Percentiles rank a stretch among this genome's conserved stretches.
Conservation (phyloP, 345 rosid genomes). For the Linum usitatissimum region DNA sequence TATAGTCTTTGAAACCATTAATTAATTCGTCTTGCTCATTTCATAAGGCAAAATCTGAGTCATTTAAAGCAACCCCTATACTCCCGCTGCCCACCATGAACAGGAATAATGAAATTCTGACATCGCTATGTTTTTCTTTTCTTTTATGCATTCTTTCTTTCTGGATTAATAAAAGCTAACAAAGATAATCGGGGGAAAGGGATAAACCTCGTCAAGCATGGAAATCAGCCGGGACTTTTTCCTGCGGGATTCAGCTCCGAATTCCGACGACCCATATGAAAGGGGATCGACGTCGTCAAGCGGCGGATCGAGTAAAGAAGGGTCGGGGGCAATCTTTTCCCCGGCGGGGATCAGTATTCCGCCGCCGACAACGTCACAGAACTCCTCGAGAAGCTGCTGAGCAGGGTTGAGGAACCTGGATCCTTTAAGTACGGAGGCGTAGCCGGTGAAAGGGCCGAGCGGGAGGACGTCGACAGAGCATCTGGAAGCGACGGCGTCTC, state of each 20-base stretch:
- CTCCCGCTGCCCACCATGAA: neutral
- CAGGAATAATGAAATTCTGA: neutral
- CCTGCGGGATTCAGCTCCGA: slow-evolving; percentile 40
- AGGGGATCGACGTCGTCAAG: slow-evolving; percentile 23
- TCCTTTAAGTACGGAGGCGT: slow-evolving; percentile 64
- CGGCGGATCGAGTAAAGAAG: slow-evolving; percentile 42
- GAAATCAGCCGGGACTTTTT: slow-evolving; percentile 68
- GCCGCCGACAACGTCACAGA: slow-evolving; percentile 56
- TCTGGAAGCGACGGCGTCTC: slow-evolving; percentile 35
- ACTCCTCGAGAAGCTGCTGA: slow-evolving; percentile 67
- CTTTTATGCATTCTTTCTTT: too few relatives aligned
- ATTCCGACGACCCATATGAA: slow-evolving; percentile 11
- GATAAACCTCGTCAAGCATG: slow-evolving; percentile 79
- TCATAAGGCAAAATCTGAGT: too few relatives aligned
- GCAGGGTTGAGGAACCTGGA: slow-evolving; percentile 88
- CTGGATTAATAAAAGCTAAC: too few relatives aligned
- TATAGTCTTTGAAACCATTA: too few relatives aligned
- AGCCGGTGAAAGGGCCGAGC: slow-evolving; percentile 69
- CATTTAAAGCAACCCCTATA: too few relatives aligned
- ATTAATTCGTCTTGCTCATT: too few relatives aligned
- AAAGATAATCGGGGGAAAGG: too few relatives aligned
- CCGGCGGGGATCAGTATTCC: slow-evolving; percentile 21
- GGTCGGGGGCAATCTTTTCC: slow-evolving; percentile 33
- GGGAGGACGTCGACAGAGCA: slow-evolving; percentile 31
- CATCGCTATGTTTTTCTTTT: neutral